Evolutionary conservation across 495 filamentous ascomycete genomes (phyloP).

Genomic region (Daldinia childiae): DNA sequence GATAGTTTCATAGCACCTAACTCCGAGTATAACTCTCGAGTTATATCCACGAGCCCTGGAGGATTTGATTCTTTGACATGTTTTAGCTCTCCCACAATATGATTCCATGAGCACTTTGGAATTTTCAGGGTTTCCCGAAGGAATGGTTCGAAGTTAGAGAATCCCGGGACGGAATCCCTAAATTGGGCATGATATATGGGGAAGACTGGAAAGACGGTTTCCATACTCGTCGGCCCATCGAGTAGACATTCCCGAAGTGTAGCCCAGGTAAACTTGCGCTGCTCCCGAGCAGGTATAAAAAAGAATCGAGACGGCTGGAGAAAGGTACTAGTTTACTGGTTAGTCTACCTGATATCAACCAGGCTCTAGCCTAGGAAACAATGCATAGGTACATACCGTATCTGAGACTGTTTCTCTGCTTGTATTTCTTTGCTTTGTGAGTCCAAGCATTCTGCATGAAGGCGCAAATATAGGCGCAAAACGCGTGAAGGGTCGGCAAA

Average conservation of each 20-base stretch:
- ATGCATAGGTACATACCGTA: slow-evolving; percentile 20
- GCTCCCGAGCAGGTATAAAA: background rate
- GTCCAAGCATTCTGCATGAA: slow-evolving; percentile 19
- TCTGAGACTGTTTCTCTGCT: background rate
- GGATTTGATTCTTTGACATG: slow-evolving; percentile 3
- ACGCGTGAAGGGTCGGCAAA: slow-evolving; percentile 4
- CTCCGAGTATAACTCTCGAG: background rate
- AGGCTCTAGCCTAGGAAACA: background rate
- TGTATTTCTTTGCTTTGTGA: background rate
- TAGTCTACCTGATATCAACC: background rate
- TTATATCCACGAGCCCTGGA: slow-evolving; percentile 1
- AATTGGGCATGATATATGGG: slow-evolving; percentile 9
- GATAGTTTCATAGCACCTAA: background rate
- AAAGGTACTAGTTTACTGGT: background rate
- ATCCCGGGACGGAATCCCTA: background rate
- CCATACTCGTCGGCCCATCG: slow-evolving; percentile 26
- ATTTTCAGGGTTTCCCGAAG: slow-evolving; percentile 36
- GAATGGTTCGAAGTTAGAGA: slow-evolving; percentile 24
- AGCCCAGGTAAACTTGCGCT: background rate
- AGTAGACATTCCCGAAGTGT: slow-evolving; percentile 11
- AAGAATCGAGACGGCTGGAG: background rate
- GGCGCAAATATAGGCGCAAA: slow-evolving; percentile 21
- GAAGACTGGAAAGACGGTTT: slow-evolving; percentile 6
- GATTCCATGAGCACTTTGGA: slow-evolving; percentile 22
- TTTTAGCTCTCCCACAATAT: slow-evolving; percentile 40